A percentile compares a stretch with the other conserved stretches of the same genome.
Conservation (phyloP, 257 asterid species). For the Euphrasia confusa region DNA sequence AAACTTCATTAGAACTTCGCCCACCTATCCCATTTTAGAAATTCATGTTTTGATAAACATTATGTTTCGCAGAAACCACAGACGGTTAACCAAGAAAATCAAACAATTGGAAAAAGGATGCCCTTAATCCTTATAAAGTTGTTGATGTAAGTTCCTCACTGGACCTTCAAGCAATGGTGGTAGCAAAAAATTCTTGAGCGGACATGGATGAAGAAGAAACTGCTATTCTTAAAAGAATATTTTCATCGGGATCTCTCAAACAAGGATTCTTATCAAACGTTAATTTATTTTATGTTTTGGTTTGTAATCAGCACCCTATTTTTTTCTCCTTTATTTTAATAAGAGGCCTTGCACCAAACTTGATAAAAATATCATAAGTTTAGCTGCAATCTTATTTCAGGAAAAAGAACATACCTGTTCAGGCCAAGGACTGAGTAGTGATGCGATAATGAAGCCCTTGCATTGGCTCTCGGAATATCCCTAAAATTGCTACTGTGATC, state of each 20-base stretch:
- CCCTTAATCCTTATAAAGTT: too few species aligned
- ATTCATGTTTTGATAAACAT: neutral
- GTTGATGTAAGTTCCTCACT: too few species aligned
- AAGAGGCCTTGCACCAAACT: neutral
- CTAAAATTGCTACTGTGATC: slow-evolving; percentile 45
- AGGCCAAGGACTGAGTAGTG: slow-evolving; percentile 92
- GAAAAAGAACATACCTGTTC: slow-evolving; percentile 56
- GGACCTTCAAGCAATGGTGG: too few species aligned
- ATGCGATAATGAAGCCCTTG: slow-evolving; percentile 54
- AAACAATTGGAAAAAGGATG: too few species aligned
- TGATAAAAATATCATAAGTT: too few species aligned
- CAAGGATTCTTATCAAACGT: too few species aligned
- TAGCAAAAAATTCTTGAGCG: too few species aligned
- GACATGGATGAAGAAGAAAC: too few species aligned
- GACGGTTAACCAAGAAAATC: neutral
- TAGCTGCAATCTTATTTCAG: slow-evolving; percentile 13
- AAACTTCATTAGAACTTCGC: neutral
- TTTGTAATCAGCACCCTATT: too few species aligned
- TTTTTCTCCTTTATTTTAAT: neutral
- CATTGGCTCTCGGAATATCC: slow-evolving; percentile 46
- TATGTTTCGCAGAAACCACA: neutral
- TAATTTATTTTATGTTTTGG: too few species aligned
- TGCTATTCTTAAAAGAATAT: too few species aligned
- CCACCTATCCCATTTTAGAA: neutral
- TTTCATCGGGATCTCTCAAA: too few species aligned